Conservation (phyloP, 2,329 filamentous ascomycete species). For the Onygenales sp. region DNA sequence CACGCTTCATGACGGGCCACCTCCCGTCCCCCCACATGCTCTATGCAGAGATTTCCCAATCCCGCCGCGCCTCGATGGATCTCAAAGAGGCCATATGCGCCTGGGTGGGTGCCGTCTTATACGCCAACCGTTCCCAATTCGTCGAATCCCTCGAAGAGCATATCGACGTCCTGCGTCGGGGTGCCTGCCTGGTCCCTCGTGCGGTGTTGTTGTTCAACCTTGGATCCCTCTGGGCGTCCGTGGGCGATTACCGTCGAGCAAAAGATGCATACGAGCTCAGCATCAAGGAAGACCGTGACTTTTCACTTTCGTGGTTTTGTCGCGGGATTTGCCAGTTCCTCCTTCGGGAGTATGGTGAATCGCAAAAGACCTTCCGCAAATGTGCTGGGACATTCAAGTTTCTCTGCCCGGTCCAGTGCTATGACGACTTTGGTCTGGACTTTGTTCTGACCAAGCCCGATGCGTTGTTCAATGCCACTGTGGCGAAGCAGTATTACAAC, state of each 20-base stretch:
- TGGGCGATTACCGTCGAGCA: constrained; percentile 1
- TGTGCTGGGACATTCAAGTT: constrained; percentile 1
- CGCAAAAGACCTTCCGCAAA: neutral
- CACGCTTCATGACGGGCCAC: neutral
- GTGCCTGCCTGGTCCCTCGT: neutral
- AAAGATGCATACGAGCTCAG: constrained; percentile 4
- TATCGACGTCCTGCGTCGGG: neutral
- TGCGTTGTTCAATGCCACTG: constrained; percentile 6
- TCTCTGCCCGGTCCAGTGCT: neutral
- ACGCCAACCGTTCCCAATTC: neutral
- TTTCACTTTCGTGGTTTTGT: constrained; percentile 4
- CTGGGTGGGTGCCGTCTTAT: neutral
- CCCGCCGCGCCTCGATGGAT: neutral
- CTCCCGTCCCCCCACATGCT: constrained; percentile 1
- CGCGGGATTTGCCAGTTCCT: constrained; percentile 1
- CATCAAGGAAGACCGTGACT: neutral
- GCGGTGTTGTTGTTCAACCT: constrained; percentile 5
- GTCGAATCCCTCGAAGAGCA: constrained; percentile 5
- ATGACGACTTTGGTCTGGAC: constrained; percentile 5
- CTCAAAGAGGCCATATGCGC: constrained; percentile 2
- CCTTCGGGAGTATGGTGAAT: neutral
- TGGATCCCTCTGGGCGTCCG: constrained; percentile 4
- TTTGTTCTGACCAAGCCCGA: constrained; percentile 6
- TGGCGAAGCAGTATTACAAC: neutral
- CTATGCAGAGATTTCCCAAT: neutral